phyloP scores from a whole-genome alignment of 148 eudicot species.

The Persicaria tinctoria region DNA sequence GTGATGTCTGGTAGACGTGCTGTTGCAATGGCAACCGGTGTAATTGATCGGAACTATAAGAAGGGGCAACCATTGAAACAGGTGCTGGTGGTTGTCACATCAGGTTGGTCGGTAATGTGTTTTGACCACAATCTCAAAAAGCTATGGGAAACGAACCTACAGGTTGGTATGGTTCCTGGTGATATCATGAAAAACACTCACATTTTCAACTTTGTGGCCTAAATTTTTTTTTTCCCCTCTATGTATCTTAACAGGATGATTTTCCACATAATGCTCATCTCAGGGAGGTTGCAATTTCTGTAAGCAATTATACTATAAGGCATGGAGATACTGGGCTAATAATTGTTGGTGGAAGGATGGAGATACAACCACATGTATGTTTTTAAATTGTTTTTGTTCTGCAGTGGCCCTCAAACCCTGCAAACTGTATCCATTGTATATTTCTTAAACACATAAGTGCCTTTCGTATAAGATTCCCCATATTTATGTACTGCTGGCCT shows the following conservation, averaged over 20 bases:
- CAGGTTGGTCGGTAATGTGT: conserved; percentile 98
- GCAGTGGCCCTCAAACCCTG: neutral
- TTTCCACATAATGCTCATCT: conserved; percentile 97
- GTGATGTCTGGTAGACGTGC: conserved; percentile 90
- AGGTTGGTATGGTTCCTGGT: conserved; percentile 32
- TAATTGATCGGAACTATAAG: conserved; percentile 56
- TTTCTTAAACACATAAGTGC: neutral
- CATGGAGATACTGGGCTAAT: conserved; percentile 94
- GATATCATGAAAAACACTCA: neutral
- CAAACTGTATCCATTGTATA: neutral
- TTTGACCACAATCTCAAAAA: conserved; percentile 94
- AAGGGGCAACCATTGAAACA: conserved; percentile 68
- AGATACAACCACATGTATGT: conserved; percentile 88
- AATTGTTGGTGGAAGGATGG: conserved; percentile 95
- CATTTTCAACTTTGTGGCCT: neutral
- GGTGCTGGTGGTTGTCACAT: conserved; percentile 91
- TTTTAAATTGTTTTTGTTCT: neutral
- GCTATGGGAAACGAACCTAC: conserved; percentile 84
- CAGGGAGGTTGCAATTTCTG: conserved; percentile 75
- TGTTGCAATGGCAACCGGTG: conserved; percentile 94
- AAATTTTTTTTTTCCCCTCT: neutral
- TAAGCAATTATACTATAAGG: conserved; percentile 88
- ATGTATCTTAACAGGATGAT: conserved; percentile 53
- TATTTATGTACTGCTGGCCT: neutral
- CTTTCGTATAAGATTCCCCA: neutral